These are phyloP conservation scores for Brachypodium distachyon DNA, from an alignment of 202 grass and related monocot genomes.

Conservation along the genomic window DNA sequence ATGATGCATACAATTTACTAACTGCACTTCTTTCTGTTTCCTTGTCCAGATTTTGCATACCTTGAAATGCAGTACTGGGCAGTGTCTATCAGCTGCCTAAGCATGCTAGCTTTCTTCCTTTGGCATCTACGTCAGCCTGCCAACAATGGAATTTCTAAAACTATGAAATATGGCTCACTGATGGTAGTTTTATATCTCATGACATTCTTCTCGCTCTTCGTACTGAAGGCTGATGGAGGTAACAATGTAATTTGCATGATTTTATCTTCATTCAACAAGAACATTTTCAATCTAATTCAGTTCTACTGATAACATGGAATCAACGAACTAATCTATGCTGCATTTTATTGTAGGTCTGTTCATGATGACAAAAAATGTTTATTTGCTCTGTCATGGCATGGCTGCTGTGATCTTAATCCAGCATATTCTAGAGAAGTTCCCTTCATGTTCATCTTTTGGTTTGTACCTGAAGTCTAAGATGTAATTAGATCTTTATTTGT, in stretches of 20 bases:
- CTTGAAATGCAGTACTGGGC: constrained; percentile 87
- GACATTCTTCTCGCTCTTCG: constrained; percentile 28
- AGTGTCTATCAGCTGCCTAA: constrained; percentile 51
- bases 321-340: background rate
- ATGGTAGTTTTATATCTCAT: constrained; percentile 31
- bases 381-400: constrained; percentile 56
- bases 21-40: background rate
- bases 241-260: constrained; percentile 1
- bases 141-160: constrained; percentile 21
- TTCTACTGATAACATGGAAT: background rate
- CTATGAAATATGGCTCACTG: constrained; percentile 30
- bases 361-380: constrained; percentile 25
- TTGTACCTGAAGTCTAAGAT: constrained; percentile 58
- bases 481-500: constrained; percentile 33
- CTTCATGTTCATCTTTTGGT: constrained; percentile 97
- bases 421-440: constrained; percentile 70
- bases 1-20: background rate
- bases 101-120: constrained; percentile 64
- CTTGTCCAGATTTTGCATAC: constrained; percentile 53
- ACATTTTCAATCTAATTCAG: background rate
- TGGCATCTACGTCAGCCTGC: constrained; percentile 37
- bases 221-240: constrained; percentile 59
- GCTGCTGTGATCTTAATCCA: constrained; percentile 75
- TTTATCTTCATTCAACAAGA: background rate
- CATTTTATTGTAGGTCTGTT: constrained; percentile 35